Evolutionary conservation across 768 basidiomycete species (phyloP), one percentile per base, ranked within the genome.

Genomic region (Leccinum truebloodii): DNA sequence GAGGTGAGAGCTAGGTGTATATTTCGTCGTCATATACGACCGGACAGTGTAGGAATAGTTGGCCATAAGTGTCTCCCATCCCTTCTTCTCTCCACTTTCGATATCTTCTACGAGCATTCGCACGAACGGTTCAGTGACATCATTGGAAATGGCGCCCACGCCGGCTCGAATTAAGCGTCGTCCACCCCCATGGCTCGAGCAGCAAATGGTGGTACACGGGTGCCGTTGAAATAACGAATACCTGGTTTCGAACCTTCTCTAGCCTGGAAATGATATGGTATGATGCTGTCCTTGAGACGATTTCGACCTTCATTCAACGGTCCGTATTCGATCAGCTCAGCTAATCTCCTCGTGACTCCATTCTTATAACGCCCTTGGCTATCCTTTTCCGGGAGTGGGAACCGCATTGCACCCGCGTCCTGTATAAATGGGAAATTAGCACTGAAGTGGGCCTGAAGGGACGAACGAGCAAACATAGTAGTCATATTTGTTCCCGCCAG

Each of bases 361-460:
- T 67, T 67, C 22, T 69, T 59, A 22, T 61, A 69, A 1, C 14
- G 39, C 39, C 62, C 67, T n/a, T 41, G 20, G 6, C 10, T 10
- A 26, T 67, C 55, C 55, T 67, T 69, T 51, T 48, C 52, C 5
- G 68, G 68, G 14, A 67, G 16, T 12, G 69, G 71, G 55, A 66
- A 80, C 8, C 77, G 72, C 77, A 79, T 78, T 4, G 79, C 79
- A 0, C 78, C 79, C 12, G 71, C 68, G 59, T 79, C 76, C 62
- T 62, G 34, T 6, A 3, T n/a, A 41, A n/a, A n/a, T n/a, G 18
- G 9, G 8, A n/a, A 41, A 41, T 7, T 14, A 64, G 14, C 3
- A 12, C 14, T 30, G 7, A 35, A 4, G 13, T 20, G 2, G 2
- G 22, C 8, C 18, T 37, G 12, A 28, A 44, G 1, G 22, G 22